phyloP scores from a whole-genome alignment of 305 asterid genomes.

The Fraxinus platypoda region DNA sequence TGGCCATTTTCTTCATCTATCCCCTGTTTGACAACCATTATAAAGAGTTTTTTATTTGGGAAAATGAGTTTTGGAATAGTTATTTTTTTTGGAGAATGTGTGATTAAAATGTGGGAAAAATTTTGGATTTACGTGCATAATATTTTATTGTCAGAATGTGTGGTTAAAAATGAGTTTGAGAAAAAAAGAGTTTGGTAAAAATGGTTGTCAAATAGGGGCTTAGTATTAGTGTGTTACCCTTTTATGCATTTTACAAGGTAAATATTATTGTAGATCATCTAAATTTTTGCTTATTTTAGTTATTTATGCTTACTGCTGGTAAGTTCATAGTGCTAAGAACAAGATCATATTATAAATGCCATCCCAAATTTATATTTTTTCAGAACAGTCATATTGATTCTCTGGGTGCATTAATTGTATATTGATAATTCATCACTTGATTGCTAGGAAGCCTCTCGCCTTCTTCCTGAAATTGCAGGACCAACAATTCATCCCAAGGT shows the following conservation, averaged over 20 bases:
- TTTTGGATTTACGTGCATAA: neutral
- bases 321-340: neutral
- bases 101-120: neutral
- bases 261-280: neutral
- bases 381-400: conserved; percentile 21
- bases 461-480: conserved; percentile 89
- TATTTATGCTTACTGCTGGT: neutral
- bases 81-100: neutral
- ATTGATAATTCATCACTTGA: conserved; percentile 32
- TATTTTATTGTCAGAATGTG: neutral
- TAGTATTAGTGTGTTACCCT: neutral
- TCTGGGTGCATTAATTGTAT: conserved; percentile 32
- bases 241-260: neutral
- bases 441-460: conserved; percentile 72
- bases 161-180: neutral
- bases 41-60: neutral
- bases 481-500: conserved; percentile 83
- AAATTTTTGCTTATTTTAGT: neutral
- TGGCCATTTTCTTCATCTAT: conserved; percentile 5
- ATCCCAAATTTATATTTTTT: neutral
- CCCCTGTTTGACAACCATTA: neutral
- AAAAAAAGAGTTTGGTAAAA: too few relatives aligned
- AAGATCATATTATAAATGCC: neutral
- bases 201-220: neutral
- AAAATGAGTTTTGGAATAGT: neutral